phyloP scores from a whole-genome alignment of 192 early-diverging fungal genomes.

The Cladochytrium replicatum region DNA sequence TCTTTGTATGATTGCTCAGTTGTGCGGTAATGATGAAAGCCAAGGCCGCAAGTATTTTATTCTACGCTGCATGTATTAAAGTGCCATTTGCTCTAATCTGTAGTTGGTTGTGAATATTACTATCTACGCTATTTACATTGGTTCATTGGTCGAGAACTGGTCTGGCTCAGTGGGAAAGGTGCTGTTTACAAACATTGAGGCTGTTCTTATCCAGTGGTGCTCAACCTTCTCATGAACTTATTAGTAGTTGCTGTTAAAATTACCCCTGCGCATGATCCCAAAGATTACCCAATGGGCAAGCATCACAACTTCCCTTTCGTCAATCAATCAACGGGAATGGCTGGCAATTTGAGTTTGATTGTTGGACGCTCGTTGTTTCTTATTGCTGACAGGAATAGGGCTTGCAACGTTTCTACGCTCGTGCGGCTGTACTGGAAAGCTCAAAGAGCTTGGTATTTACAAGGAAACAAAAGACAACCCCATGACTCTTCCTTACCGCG shows the following conservation, averaged over 20 bases:
- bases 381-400: conserved; percentile 41
- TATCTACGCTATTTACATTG: too few species aligned
- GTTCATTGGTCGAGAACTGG: too few species aligned
- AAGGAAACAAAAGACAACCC: conserved; percentile 78
- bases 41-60: too few species aligned
- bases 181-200: too few species aligned
- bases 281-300: conserved; percentile 95
- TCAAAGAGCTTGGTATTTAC: conserved; percentile 85
- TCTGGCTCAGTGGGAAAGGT: too few species aligned
- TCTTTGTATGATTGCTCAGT: too few species aligned
- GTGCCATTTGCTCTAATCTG: too few species aligned
- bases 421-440: conserved; percentile 73
- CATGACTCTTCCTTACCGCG: conserved; percentile 87
- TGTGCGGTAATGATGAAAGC: too few species aligned
- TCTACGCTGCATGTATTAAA: too few species aligned
- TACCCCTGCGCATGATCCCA: conserved; percentile 95
- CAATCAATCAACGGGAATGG: conserved; percentile 87
- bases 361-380: not conserved
- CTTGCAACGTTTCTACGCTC: conserved; percentile 87
- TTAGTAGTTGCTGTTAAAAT: conserved; percentile 97
- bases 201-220: too few species aligned
- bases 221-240: too few species aligned
- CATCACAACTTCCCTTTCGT: conserved; percentile 89
- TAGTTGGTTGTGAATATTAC: too few species aligned
- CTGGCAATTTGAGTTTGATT: conserved; percentile 58